These are phyloP conservation scores for Withania somnifera DNA, from an alignment of 305 asterid genomes.

Conservation along the genomic window DNA sequence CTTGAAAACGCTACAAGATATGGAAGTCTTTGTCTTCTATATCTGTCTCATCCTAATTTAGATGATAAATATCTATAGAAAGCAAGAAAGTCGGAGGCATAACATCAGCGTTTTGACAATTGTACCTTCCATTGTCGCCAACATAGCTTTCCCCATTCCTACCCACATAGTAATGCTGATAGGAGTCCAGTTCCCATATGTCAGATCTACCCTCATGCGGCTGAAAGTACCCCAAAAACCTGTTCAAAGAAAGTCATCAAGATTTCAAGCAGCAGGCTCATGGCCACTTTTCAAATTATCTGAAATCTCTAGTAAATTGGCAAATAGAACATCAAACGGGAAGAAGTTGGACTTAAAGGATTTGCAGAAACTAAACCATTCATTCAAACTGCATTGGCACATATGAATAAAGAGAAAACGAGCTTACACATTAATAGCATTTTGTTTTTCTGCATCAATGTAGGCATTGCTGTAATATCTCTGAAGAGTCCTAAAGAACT, in stretches of 20 bases:
- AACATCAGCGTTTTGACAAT: neutral
- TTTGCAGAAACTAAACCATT: neutral
- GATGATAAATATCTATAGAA: neutral
- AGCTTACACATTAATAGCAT: conserved; percentile 87
- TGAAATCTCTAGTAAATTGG: neutral
- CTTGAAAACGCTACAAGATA: neutral
- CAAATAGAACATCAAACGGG: neutral
- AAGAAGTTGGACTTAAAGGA: neutral
- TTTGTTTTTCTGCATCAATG: conserved; percentile 88
- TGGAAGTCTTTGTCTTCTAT: neutral
- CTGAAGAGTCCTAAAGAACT: conserved; percentile 87
- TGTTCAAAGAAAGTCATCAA: conserved; percentile 25
- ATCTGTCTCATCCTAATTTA: neutral
- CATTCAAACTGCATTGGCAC: neutral
- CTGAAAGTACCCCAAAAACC: conserved; percentile 89
- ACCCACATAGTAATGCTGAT: conserved; percentile 49
- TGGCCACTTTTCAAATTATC: neutral
- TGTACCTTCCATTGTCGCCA: conserved; percentile 47
- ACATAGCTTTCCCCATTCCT: conserved; percentile 40
- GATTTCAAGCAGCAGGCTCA: conserved; percentile 1
- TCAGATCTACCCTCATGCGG: conserved; percentile 81
- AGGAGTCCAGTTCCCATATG: conserved; percentile 82
- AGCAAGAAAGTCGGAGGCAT: neutral
- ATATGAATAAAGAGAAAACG: neutral
- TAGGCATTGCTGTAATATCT: conserved; percentile 92